These are phyloP conservation scores for Phytophthora hybrid DNA, from an alignment of 352 stramenopile genomes.

Conservation along the genomic window DNA sequence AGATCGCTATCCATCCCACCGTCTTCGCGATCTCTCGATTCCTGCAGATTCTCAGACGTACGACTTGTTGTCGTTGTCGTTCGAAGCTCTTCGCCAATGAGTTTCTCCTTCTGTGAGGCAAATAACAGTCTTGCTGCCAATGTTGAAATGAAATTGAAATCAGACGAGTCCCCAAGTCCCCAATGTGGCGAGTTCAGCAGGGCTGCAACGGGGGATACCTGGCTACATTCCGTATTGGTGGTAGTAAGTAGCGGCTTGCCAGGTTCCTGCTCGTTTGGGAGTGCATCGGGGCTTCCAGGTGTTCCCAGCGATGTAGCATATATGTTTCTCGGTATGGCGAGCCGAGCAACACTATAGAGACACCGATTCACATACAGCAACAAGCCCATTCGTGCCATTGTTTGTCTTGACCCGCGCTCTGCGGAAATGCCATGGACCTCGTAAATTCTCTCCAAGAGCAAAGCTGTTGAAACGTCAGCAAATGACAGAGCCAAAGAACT, in stretches of 20 bases:
- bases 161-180: slow-evolving; percentile 29
- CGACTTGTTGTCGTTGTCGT: slow-evolving; percentile 33
- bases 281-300: background rate
- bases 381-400: slow-evolving; percentile 45
- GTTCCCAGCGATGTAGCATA: slow-evolving; percentile 28
- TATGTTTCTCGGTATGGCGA: slow-evolving; percentile 42
- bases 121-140: slow-evolving; percentile 43
- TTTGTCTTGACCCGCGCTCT: slow-evolving; percentile 7
- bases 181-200: slow-evolving; percentile 41
- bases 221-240: slow-evolving; percentile 12
- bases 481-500: slow-evolving; percentile 39
- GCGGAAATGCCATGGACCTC: slow-evolving; percentile 1
- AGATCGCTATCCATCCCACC: slow-evolving; percentile 17
- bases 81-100: slow-evolving; percentile 42
- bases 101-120: slow-evolving; percentile 48
- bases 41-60: slow-evolving; percentile 13
- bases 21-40: slow-evolving; percentile 22
- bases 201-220: slow-evolving; percentile 33
- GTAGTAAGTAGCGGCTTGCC: background rate
- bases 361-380: slow-evolving; percentile 59
- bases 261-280: background rate
- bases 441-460: slow-evolving; percentile 35
- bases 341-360: slow-evolving; percentile 46
- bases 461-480: slow-evolving; percentile 38
- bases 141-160: slow-evolving; percentile 19